Conservation (phyloP, 495 filamentous ascomycete genomes). For the Sabuloglossum arenarium region DNA sequence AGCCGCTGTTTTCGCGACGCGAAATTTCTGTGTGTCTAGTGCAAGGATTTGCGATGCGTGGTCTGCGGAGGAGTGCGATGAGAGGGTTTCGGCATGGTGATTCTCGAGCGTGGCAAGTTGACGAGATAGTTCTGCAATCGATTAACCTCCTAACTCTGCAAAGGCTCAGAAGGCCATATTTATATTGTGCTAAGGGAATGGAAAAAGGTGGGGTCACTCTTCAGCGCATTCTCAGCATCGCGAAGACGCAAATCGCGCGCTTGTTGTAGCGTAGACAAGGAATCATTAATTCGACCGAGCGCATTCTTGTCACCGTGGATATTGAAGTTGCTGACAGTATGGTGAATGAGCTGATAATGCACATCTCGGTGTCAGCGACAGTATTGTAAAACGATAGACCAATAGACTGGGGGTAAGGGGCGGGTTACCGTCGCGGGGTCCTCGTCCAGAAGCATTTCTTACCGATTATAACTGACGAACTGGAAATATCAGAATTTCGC, state of each 20-base stretch:
- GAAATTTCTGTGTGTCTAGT: conserved; percentile 86
- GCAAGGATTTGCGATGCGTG: conserved; percentile 67
- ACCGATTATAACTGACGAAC: neutral
- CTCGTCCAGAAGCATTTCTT: conserved; percentile 87
- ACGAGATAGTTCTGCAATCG: conserved; percentile 38
- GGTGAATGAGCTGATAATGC: conserved; percentile 51
- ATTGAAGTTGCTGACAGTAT: conserved; percentile 88
- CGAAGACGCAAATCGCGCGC: conserved; percentile 56
- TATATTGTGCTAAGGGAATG: conserved; percentile 8
- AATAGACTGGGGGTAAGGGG: conserved; percentile 4
- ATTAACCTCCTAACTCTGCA: neutral
- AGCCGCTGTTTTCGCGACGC: conserved; percentile 65
- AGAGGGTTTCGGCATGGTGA: conserved; percentile 49
- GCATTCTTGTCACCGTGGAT: conserved; percentile 69
- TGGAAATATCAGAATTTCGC: neutral
- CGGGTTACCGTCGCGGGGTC: conserved; percentile 57
- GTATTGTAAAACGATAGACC: too few relatives aligned
- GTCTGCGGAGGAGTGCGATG: conserved; percentile 46
- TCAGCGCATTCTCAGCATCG: conserved; percentile 47
- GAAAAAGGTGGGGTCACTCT: conserved; percentile 22
- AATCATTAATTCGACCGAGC: conserved; percentile 70
- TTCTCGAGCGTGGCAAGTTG: conserved; percentile 42
- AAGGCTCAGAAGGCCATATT: conserved; percentile 1
- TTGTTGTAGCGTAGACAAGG: conserved; percentile 54
- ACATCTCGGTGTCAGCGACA: conserved; percentile 4